phyloP scores from a whole-genome alignment of 2,329 filamentous ascomycete species.

The Ophiocordyceps camponoti-leonardi region DNA sequence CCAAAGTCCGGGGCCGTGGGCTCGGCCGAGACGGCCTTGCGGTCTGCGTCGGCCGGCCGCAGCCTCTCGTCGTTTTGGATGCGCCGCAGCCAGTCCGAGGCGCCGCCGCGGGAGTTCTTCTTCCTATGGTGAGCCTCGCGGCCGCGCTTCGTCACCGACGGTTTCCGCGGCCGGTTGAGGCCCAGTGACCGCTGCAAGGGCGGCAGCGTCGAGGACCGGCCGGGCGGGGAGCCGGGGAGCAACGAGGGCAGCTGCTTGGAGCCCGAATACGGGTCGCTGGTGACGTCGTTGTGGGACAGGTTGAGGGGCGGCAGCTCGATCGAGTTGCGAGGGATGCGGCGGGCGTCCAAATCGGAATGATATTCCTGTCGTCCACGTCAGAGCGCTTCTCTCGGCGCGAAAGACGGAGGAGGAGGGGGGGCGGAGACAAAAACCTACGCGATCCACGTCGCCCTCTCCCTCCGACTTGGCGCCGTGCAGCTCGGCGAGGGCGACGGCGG shows the following conservation, averaged over 20 bases:
- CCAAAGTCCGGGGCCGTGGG: constrained; percentile 58
- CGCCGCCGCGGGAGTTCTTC: constrained; percentile 52
- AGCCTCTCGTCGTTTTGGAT: constrained; percentile 47
- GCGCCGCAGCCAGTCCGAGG: constrained; percentile 46
- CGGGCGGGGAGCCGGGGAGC: constrained; percentile 64
- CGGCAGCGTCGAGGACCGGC: constrained; percentile 74
- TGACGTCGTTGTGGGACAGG: constrained; percentile 37
- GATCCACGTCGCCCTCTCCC: constrained; percentile 61
- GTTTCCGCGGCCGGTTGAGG: constrained; percentile 60
- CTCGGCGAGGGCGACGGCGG: constrained; percentile 75
- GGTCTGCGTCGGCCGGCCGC: constrained; percentile 48
- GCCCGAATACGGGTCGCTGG: constrained; percentile 54
- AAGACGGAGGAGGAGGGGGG: neutral
- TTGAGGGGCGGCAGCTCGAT: constrained; percentile 61
- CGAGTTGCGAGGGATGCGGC: constrained; percentile 44
- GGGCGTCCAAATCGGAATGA: constrained; percentile 53
- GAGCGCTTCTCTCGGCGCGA: neutral
- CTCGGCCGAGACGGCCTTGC: constrained; percentile 77
- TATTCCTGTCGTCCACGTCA: constrained; percentile 30
- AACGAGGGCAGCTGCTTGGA: constrained; percentile 61
- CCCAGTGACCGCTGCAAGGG: constrained; percentile 62
- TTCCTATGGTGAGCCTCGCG: constrained; percentile 66
- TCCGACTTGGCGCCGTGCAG: constrained; percentile 61
- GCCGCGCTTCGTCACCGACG: constrained; percentile 67
- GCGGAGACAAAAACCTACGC: constrained; percentile 33